Evolutionary conservation across 176 grass and related monocot species (phyloP), one percentile per base, ranked within the genome.

Genomic region (Triticum monococcum): DNA sequence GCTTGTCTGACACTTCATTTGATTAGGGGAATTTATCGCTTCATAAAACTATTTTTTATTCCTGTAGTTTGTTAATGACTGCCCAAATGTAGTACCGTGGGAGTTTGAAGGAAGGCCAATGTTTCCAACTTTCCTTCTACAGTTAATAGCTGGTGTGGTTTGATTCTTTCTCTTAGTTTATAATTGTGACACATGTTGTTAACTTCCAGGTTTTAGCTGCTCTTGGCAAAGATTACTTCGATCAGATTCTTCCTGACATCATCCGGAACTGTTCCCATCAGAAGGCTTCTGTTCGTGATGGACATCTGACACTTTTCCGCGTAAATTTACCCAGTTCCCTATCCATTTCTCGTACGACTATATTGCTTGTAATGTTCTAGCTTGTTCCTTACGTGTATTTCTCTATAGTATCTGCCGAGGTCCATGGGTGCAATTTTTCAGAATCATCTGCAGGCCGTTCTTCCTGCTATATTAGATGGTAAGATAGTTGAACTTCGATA

Each of bases 381-480:
- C 37, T 82, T 80, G 57, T 67, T 67, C 77, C 67, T 93, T 36
- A 91, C 68, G 72, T 83, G 7, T 88, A 72, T 83, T 64, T 36
- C 40, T 84, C 65, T 90, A 56, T 79, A 98, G 96, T 98, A 88
- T 88, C 91, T 98, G 90, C 96, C 96, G 66, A 94, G 91, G 77
- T 98, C 96, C 20, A 81, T 98, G 64, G 96, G 96, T 77, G 86
- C 81, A 41, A 85, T 96, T 81, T 98, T 98, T 83, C 96, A 98
- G 79, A 94, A 98, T 75, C 86, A 98, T 73, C 85, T 98, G 83
- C 96, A 98, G 56, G 79, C 72, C 10, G 93, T 98, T 80, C 88
- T 98, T 79, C 96, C 96, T 82, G 90, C 96, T 86, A 98, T 98
- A 89, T 91, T 98, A 90, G 96, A 98, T 89, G 96, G 96, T 96